Evolutionary conservation across 2,329 filamentous ascomycete genomes (phyloP), one percentile per base, ranked within the genome.

Genomic region (Orbilia javanica): DNA sequence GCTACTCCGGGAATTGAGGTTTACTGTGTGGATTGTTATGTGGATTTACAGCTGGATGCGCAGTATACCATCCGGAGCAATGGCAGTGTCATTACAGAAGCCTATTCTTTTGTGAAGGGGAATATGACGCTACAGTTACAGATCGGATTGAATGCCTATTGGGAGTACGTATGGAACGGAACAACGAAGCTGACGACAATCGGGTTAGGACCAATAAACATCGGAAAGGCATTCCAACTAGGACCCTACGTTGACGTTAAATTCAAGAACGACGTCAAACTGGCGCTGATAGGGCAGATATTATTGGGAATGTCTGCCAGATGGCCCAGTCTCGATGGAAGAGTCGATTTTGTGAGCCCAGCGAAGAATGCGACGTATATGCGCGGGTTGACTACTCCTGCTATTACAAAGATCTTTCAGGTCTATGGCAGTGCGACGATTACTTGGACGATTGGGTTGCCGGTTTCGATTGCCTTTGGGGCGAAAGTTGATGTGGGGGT

Each of bases 371-470:
- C 2, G 0, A 60, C 20, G 15, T 39, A 18, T 7, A 13, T 60
- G 29, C 4, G 1, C 11, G 55, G 55, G 18, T 6, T 60, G 15
- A 39, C 11, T 13, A 10, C 22, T 15, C 55, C 55, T 6, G 55
- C 29, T 4, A 27, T 60, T 1, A 60, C 55, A 11, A 60, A 60
- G 55, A 42, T 60, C 6, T 4, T 42, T 1, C 55, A 60, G 27
- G 55, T 60, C 5, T 60, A 60, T 22, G 55, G 55, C 7, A 60
- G 31, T n/a, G 55, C 42, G 5, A 60, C 55, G 0, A 20, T 60
- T 0, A 60, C 55, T 10, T 60, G 55, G 55, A 60, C 55, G n/a
- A 20, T 60, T 18, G 55, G 55, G 55, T 20, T 60, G 7, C 55
- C 55, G 31, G 4, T 60, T 36, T 22, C 31, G 1, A 4, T 60